These are phyloP conservation scores for Arthrobotrys conoides DNA, from an alignment of 2,329 filamentous ascomycete genomes.

Conservation along the genomic window DNA sequence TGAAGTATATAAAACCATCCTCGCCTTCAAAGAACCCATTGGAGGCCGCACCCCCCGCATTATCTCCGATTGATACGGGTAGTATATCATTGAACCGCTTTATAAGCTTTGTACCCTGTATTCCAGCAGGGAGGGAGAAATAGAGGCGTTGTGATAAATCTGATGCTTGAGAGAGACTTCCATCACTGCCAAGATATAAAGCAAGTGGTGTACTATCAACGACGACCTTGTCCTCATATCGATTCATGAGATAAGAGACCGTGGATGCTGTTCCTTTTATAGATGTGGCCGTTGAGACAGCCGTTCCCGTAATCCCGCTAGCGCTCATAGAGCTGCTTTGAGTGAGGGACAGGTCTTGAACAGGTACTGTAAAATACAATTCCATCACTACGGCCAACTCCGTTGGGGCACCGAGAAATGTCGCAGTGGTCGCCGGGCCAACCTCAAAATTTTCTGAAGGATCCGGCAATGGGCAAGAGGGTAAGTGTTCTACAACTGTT, in stretches of 20 bases:
- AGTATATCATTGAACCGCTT: not conserved
- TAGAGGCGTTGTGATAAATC: not conserved
- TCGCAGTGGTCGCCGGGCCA: not conserved
- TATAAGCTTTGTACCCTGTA: not conserved
- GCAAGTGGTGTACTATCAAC: not conserved
- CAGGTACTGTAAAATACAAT: not conserved
- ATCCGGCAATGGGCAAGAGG: slow-evolving; percentile 5
- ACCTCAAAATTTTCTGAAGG: not conserved
- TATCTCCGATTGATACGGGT: not conserved
- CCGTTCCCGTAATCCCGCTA: too few species aligned
- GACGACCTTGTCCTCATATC: not conserved
- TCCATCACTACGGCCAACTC: not conserved
- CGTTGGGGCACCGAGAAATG: not conserved
- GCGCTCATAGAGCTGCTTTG: too few species aligned
- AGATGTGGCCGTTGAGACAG: not conserved
- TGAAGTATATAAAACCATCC: not conserved
- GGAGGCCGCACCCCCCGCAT: not conserved
- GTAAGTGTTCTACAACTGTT: not conserved
- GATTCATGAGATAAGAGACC: not conserved
- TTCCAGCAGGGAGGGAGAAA: not conserved
- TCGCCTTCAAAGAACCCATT: not conserved
- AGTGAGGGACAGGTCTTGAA: too few species aligned
- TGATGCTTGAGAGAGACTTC: not conserved
- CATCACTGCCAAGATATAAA: not conserved
- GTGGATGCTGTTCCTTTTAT: not conserved